Evolutionary conservation across 176 grass and related monocot species (phyloP).

Genomic region (Urochloa ruziziensis): DNA sequence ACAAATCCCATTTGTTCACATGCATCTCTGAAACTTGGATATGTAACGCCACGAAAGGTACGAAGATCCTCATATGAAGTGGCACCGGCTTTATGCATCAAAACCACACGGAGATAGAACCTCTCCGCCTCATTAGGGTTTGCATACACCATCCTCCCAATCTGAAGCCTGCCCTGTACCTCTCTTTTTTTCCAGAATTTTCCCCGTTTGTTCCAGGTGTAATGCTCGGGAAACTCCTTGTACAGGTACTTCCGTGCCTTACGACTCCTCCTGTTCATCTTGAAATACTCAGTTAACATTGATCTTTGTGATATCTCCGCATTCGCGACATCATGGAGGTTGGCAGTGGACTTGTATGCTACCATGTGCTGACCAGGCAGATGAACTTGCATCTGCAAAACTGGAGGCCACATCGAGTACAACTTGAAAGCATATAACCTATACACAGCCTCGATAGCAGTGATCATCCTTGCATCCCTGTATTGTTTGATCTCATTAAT

Average conservation of each 20-base stretch:
- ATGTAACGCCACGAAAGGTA: not conserved
- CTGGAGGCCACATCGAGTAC: not conserved
- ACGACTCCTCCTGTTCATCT: fast-evolving
- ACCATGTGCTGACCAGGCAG: not conserved
- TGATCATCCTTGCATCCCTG: not conserved
- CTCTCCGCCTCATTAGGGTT: not conserved
- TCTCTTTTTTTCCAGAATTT: not conserved
- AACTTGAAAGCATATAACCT: not conserved
- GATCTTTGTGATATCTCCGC: not conserved
- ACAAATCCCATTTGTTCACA: not conserved
- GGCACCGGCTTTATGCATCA: not conserved
- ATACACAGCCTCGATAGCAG: not conserved
- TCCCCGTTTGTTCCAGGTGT: not conserved
- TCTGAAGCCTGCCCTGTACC: no score
- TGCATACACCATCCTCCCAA: not conserved
- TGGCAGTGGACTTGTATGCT: not conserved
- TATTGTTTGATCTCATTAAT: not conserved
- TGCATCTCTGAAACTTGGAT: not conserved
- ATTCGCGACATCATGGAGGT: not conserved
- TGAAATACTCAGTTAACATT: not conserved
- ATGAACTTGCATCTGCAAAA: not conserved
- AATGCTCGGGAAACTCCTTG: not conserved
- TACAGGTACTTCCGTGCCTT: not conserved
- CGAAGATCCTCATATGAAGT: not conserved
- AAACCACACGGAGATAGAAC: not conserved